Conservation (phyloP, 768 basidiomycete genomes). For the Suillus lakei region DNA sequence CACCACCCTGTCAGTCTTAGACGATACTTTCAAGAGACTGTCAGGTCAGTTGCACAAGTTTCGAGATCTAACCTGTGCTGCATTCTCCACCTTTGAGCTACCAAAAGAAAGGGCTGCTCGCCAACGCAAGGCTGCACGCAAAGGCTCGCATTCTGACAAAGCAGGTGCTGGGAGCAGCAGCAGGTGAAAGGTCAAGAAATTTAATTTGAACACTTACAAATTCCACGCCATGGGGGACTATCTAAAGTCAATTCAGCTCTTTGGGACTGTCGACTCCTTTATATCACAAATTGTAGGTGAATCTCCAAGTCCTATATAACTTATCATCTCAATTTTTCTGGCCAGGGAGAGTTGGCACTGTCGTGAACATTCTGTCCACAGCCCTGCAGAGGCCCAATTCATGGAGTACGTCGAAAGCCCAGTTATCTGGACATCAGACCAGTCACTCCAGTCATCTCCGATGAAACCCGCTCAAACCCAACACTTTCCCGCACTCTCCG, state of each 20-base stretch:
- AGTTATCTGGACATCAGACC: too few species aligned
- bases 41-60: conserved; percentile 38
- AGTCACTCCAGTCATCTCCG: too few species aligned
- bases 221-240: conserved; percentile 33
- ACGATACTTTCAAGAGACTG: conserved; percentile 1
- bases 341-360: neutral
- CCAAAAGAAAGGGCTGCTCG: conserved; percentile 43
- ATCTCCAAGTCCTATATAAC: too few species aligned
- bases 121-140: conserved; percentile 9
- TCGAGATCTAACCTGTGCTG: conserved; percentile 24
- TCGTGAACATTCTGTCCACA: too few species aligned
- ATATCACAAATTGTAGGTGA: conserved; percentile 23
- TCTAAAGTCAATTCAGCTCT: conserved; percentile 16
- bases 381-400: too few species aligned
- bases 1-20: conserved; percentile 10
- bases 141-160: neutral
- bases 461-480: too few species aligned
- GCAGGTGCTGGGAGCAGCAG: conserved; percentile 3
- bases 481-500: too few species aligned
- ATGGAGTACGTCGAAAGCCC: too few species aligned
- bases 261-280: conserved; percentile 31
- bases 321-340: too few species aligned
- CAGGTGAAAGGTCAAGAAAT: conserved; percentile 8
- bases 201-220: conserved; percentile 36
- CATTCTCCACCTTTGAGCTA: conserved; percentile 37